Evolutionary conservation across 1,284 basidiomycete genomes (phyloP), one percentile per base, ranked within the genome.

Genomic region (Chiua sp.): DNA sequence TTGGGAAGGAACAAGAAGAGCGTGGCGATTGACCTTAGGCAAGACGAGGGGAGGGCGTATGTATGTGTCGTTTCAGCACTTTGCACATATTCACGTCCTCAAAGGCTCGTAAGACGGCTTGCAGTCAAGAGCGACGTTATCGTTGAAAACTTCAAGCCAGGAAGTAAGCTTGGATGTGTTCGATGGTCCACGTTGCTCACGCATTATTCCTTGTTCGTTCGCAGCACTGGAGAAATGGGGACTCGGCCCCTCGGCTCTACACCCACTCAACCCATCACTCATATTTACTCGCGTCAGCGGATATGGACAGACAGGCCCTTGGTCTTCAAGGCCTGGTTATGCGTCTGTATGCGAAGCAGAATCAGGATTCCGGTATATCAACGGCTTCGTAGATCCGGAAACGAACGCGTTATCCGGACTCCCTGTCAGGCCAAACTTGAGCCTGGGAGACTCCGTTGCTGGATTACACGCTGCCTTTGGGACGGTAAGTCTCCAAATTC

Each of bases 261-360:
- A 83, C 39, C 79, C 78, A 11, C 77, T 80, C 56, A 89, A 89
- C 59, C 85, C 87, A 0, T 82, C 79, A 26, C 81, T 90, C 61
- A 87, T 90, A 62, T 90, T 87, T 72, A 90, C 88, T 3, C 85
- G 88, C 35, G 86, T 90, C 26, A 88, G 87, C 61, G 88, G 88
- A 8, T 90, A 89, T 65, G 88, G 88, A 7, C 88, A 90, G 66
- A 89, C 86, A 2, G 88, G 88, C 3, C 87, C 88, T 35, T 90
- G 88, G 88, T 80, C 86, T 0, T 80, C 82, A 20, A 80, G 86
- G 22, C 87, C 87, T 6, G 87, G 88, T 23, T 90, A 87, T 62
- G 88, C 88, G 4, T 87, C 87, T 2, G 87, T 90, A 4, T 90
- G 88, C 66, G 88, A 90, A 75, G 88, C 87, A 3, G 87, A 90